Base-by-base conservation (phyloP, 495 filamentous ascomycete species). In the Ramalina intermedia region DNA sequence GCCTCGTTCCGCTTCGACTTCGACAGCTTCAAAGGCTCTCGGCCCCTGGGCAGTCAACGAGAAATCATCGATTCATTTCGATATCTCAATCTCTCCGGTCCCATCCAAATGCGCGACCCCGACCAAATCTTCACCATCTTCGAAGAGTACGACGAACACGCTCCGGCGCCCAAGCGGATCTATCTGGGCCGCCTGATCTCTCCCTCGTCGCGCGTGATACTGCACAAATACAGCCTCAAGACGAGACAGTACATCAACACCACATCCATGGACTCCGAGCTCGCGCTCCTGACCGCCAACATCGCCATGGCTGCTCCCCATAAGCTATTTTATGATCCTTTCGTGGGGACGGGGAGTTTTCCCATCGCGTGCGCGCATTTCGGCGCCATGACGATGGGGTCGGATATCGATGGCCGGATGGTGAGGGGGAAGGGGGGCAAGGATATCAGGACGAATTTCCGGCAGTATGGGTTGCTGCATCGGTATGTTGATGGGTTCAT, bases 201-300 rank as follows among this genome's bases (percentile, higher is more conserved):
- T 1, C 58, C 63, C 12, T 80, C 83, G 29, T 69, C 70, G 18
- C 69, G 89, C 37, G 73, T 81, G 23, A 70, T 89, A 17, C 18
- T 52, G 36, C 66, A 73, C 21, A 83, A 75, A 50, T 88, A 91
- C 55, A 87, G 89, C 58, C 69, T 99, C 12, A 99, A 99, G 67
- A 94, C 91, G 63, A 74, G 91, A 6, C 68, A 70, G 38, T 96
- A 96, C 60, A 96, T 99, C 57, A 85, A 82, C 57, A 96, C 89
- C 0, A 99, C 91, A 0, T 87, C 83, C 12, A 96, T 99, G 89
- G 91, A 96, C 62, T 82, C 93, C 0, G 93, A 96, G 60, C 69
- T 99, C 37, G 81, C 85, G 21, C 76, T 99, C 2, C 70, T 99
- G 21, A 96, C 88, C 0, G 89, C 88, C 1, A 99, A 99, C 61